These are phyloP conservation scores for Phyllostachys edulis DNA, from an alignment of 176 grass and related monocot species.

Conservation along the genomic window DNA sequence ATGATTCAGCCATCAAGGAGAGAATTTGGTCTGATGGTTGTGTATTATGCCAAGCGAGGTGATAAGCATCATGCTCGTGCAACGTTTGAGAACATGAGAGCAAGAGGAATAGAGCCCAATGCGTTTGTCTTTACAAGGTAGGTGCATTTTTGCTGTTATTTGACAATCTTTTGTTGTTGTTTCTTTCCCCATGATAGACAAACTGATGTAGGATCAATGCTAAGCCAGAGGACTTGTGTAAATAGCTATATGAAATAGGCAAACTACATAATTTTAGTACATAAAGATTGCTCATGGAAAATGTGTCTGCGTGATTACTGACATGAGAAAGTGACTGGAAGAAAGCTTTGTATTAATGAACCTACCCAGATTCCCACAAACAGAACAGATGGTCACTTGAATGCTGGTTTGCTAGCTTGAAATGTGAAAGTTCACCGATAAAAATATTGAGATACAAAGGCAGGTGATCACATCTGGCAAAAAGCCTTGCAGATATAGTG, in stretches of 20 bases:
- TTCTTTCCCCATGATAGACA: not conserved
- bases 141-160: slow-evolving; percentile 9
- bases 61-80: slow-evolving; percentile 98
- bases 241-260: slow-evolving; percentile 7
- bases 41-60: slow-evolving; percentile 96
- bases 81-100: slow-evolving; percentile 97
- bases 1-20: slow-evolving; percentile 79
- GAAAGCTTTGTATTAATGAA: not conserved
- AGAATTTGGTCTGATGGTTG: slow-evolving; percentile 86
- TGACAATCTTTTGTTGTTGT: not conserved
- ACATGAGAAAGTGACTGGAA: not conserved
- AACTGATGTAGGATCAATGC: slow-evolving; percentile 15
- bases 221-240: not conserved
- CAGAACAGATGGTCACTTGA: not conserved
- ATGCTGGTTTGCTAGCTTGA: not conserved
- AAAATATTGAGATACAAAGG: not conserved
- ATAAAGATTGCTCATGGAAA: not conserved
- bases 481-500: not conserved
- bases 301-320: not conserved
- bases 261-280: not conserved
- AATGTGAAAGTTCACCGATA: not conserved
- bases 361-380: slow-evolving; percentile 3
- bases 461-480: no score
- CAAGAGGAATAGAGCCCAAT: slow-evolving; percentile 95
- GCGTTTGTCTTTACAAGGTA: slow-evolving; percentile 86